phyloP scores from a whole-genome alignment of 176 grass and related monocot species.

The Bothriochloa decipiens region DNA sequence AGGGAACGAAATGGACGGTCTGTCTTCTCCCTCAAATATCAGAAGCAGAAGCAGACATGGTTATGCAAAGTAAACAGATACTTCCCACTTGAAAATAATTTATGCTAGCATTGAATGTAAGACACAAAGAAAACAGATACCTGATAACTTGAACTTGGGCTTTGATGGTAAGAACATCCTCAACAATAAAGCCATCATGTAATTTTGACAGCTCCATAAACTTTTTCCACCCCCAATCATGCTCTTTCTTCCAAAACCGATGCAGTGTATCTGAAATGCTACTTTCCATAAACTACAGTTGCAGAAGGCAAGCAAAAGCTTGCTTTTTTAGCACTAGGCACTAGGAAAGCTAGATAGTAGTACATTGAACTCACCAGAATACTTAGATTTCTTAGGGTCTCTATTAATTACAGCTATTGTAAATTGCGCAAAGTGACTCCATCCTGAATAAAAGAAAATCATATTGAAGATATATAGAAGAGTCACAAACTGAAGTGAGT shows the following conservation, averaged over 20 bases:
- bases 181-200: conserved; percentile 85
- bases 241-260: conserved; percentile 99
- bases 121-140: conserved; percentile 52
- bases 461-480: conserved; percentile 25
- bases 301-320: conserved; percentile 38
- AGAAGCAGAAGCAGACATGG: conserved; percentile 56
- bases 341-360: conserved; percentile 30
- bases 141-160: conserved; percentile 99
- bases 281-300: conserved; percentile 44
- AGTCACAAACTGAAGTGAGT: conserved; percentile 12
- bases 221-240: conserved; percentile 99
- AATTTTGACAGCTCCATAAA: conserved; percentile 99
- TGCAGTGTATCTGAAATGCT: conserved; percentile 95
- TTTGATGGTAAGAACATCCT: conserved; percentile 94
- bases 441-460: conserved; percentile 69
- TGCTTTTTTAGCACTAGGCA: neutral
- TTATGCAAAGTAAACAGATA: conserved; percentile 56
- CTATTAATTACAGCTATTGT: conserved; percentile 99
- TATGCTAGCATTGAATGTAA: conserved; percentile 9
- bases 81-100: conserved; percentile 34
- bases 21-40: conserved; percentile 86
- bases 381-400: conserved; percentile 99
- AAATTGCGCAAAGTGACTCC: conserved; percentile 98
- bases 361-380: conserved; percentile 76
- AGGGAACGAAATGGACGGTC: conserved; percentile 92